Evolutionary conservation across 805 yeast genomes (phyloP).

Genomic region (Clavispora asparagi): DNA sequence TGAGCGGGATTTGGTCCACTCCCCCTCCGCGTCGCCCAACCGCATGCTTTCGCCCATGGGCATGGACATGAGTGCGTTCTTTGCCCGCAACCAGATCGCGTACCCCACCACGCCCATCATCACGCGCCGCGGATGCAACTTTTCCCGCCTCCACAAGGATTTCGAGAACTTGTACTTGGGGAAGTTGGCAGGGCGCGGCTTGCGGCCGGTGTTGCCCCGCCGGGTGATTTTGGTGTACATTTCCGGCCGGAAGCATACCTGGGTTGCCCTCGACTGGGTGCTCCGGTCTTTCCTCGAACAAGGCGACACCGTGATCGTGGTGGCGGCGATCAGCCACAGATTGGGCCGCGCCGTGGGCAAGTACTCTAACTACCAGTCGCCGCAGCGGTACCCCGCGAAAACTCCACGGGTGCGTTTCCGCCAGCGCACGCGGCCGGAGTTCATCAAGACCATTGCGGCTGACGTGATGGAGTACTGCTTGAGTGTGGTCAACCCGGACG

Average conservation of each 20-base stretch:
- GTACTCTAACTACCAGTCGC: conserved; percentile 11
- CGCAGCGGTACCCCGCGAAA: conserved; percentile 14
- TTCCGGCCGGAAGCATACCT: conserved; percentile 69
- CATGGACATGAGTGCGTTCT: conserved; percentile 11
- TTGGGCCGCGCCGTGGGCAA: conserved; percentile 5
- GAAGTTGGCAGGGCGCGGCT: conserved; percentile 21
- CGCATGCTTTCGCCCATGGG: conserved; percentile 12
- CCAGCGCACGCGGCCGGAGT: conserved; percentile 42
- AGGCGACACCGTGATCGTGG: conserved; percentile 64
- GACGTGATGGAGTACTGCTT: conserved; percentile 50
- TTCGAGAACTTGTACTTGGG: conserved; percentile 44
- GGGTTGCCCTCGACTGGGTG: conserved; percentile 79
- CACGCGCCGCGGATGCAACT: conserved; percentile 38
- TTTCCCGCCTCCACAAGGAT: conserved; percentile 41
- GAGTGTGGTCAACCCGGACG: conserved; percentile 41
- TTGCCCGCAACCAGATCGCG: conserved; percentile 8
- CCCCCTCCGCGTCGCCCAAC: conserved; percentile 19
- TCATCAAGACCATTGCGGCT: conserved; percentile 39
- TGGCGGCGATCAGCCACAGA: conserved; percentile 42
- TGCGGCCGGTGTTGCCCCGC: conserved; percentile 40
- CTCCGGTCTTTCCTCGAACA: conserved; percentile 48
- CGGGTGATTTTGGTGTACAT: conserved; percentile 60
- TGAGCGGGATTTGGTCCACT: conserved; percentile 8
- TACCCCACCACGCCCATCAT: conserved; percentile 40
- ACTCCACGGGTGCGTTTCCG: conserved; percentile 29